Conservation (phyloP, 1,139 yeast genomes). For the Taphrina sp. region DNA sequence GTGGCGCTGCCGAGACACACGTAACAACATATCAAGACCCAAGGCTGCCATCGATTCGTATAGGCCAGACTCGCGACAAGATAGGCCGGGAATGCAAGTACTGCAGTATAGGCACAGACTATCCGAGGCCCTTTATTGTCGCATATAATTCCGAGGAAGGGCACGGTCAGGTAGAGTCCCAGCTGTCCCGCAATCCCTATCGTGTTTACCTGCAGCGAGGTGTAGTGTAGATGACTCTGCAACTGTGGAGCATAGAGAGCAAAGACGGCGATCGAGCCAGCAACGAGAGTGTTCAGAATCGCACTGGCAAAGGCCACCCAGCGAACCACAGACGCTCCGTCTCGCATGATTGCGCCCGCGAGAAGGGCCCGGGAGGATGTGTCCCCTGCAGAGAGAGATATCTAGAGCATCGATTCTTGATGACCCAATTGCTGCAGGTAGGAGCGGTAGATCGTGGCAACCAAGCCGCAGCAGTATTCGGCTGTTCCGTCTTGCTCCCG, state of each 20-base stretch:
- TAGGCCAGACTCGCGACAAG: slow-evolving; percentile 50
- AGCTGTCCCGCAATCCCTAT: slow-evolving; percentile 72
- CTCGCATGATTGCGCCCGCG: too few relatives aligned
- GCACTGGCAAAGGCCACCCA: slow-evolving; percentile 27
- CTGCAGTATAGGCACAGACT: slow-evolving; percentile 61
- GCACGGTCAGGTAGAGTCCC: slow-evolving; percentile 84
- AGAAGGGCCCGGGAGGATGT: too few relatives aligned
- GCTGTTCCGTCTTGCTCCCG: too few relatives aligned
- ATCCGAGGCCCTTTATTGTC: slow-evolving; percentile 82
- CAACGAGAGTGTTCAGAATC: slow-evolving; percentile 25
- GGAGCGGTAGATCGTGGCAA: too few relatives aligned
- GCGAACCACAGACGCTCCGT: too few relatives aligned
- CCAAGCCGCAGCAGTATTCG: too few relatives aligned
- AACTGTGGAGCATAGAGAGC: slow-evolving; percentile 75
- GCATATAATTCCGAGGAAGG: slow-evolving; percentile 76
- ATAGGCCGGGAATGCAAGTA: slow-evolving; percentile 74
- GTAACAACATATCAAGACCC: slow-evolving; percentile 41
- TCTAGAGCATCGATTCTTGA: too few relatives aligned
- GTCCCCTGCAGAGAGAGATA: too few relatives aligned
- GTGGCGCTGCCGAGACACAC: slow-evolving; percentile 39
- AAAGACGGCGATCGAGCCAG: slow-evolving; percentile 48
- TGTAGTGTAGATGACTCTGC: slow-evolving; percentile 56
- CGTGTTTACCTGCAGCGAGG: slow-evolving; percentile 70
- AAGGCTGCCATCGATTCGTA: slow-evolving; percentile 35
- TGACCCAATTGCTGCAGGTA: too few relatives aligned